phyloP scores from a whole-genome alignment of 176 grass and related monocot genomes.

The Tillandsia leiboldiana region DNA sequence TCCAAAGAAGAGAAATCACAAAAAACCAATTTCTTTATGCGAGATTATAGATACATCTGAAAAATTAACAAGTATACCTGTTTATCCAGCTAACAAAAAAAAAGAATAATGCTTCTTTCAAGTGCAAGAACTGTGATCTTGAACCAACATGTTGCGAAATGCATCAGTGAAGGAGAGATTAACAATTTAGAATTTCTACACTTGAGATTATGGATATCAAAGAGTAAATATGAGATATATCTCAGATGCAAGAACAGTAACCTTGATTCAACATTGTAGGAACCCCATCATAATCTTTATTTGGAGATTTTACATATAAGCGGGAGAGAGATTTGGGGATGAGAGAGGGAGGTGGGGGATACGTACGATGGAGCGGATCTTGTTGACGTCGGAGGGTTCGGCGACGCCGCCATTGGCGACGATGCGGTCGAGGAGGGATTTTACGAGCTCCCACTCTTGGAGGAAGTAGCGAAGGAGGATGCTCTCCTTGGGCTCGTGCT shows the following conservation, averaged over 20 bases:
- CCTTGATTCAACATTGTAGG: neutral
- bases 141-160: too few relatives aligned
- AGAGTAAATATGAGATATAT: too few relatives aligned
- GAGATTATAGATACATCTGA: too few relatives aligned
- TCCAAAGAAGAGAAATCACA: too few relatives aligned
- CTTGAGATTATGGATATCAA: too few relatives aligned
- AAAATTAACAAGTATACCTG: too few relatives aligned
- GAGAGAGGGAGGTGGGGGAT: slow-evolving; percentile 2
- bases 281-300: neutral
- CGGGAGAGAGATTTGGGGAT: slow-evolving; percentile 11
- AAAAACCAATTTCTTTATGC: too few relatives aligned
- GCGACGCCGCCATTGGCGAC: slow-evolving; percentile 39
- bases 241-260: neutral
- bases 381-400: slow-evolving; percentile 43
- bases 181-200: too few relatives aligned
- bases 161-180: too few relatives aligned
- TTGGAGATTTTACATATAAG: slow-evolving; percentile 13
- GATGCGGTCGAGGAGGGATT: slow-evolving; percentile 51
- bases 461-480: slow-evolving; percentile 78
- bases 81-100: too few relatives aligned
- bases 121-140: too few relatives aligned
- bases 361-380: slow-evolving; percentile 88
- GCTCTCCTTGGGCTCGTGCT: slow-evolving; percentile 75
- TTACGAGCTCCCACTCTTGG: slow-evolving; percentile 67
- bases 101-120: too few relatives aligned